Percentiles rank a stretch among this genome's conserved stretches.
Conservation (phyloP, 1,284 basidiomycete genomes). For the Spongiforma sp. region DNA sequence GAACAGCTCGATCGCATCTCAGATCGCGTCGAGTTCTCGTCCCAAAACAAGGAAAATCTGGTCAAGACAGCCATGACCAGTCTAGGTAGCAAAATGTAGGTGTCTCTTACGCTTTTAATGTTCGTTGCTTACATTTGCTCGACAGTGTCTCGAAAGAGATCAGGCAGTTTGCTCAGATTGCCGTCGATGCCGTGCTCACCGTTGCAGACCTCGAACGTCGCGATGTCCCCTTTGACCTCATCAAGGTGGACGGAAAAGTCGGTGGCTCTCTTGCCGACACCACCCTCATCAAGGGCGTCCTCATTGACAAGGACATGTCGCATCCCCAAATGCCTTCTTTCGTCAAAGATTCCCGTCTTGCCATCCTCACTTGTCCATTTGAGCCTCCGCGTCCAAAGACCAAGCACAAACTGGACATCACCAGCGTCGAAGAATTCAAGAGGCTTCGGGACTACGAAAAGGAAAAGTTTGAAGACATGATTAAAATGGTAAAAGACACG, state of each 20-base stretch:
- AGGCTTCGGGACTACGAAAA: conserved; percentile 96
- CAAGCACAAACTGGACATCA: conserved; percentile 99
- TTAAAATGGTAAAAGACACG: conserved; percentile 96
- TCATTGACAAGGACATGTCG: conserved; percentile 99
- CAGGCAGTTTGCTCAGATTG: conserved; percentile 95
- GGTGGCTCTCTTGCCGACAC: conserved; percentile 97
- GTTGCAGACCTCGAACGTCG: conserved; percentile 95
- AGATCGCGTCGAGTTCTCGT: conserved; percentile 89
- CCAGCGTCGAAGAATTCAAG: conserved; percentile 97
- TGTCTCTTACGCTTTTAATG: not conserved
- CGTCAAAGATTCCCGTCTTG: conserved; percentile 90
- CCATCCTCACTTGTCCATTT: conserved; percentile 98
- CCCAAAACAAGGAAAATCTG: conserved; percentile 83
- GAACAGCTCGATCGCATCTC: conserved; percentile 91
- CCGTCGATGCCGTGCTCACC: conserved; percentile 94
- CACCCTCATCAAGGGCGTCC: conserved; percentile 91
- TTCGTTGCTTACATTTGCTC: conserved; percentile 14
- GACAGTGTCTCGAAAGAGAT: conserved; percentile 95
- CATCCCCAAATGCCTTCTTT: conserved; percentile 97
- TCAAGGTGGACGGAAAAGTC: conserved; percentile 99
- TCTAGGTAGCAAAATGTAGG: conserved; percentile 95
- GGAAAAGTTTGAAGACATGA: conserved; percentile 97
- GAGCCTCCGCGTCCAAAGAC: conserved; percentile 99
- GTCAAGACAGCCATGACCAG: conserved; percentile 96
- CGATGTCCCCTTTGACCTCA: conserved; percentile 98